Evolutionary conservation across 73 alveolate species (phyloP), one percentile per base, ranked within the genome.

Genomic region (Blepharisma japonicum): DNA sequence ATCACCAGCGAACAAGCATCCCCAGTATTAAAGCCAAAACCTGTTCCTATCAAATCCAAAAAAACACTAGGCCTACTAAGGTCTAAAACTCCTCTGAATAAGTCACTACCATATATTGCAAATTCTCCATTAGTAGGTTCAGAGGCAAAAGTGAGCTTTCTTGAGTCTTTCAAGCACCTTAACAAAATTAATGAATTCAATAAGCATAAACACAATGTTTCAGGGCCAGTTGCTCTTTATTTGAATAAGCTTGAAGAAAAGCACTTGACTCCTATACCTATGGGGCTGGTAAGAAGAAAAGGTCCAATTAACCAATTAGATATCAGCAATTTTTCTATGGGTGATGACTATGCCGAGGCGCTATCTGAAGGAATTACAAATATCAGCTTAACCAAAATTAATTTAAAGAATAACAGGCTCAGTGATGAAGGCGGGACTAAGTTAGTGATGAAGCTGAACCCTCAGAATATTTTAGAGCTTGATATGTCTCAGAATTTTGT

Each of bases 401-500:
- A 7, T 7, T 56, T 56, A 6, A 56, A 56, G 18, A 56, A 56
- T 20, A 56, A 56, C 45, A 8, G 72, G 6, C 72, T 56, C 18
- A 14, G 47, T 14, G 72, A 56, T 56, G 46, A 56, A 56, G 72
- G 72, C 45, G 72, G 45, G 6, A 7, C 42, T 14, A 20, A 8
- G 9, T 56, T 56, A 20, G 72, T 56, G 6, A 14, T 6, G 7
- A 8, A 56, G 18, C 6, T 56, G 6, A 56, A 56, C 72, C 45
- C 72, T 56, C 72, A 38, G 45, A 9, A 8, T 56, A 9, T 56
- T 6, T 7, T 9, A 9, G 72, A 56, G 45, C 6, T 56, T 7
- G 72, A 56, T 21, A 6, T 56, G 6, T 56, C 72, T 56, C 46
- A 56, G 45, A 56, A 56, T 56, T 21, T 56, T 9, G 18, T 56